Percentiles rank a stretch among this genome's conserved stretches.
Evolutionary conservation across 2,329 filamentous ascomycete species (phyloP).

Genomic region (Metarhizium sp.): DNA sequence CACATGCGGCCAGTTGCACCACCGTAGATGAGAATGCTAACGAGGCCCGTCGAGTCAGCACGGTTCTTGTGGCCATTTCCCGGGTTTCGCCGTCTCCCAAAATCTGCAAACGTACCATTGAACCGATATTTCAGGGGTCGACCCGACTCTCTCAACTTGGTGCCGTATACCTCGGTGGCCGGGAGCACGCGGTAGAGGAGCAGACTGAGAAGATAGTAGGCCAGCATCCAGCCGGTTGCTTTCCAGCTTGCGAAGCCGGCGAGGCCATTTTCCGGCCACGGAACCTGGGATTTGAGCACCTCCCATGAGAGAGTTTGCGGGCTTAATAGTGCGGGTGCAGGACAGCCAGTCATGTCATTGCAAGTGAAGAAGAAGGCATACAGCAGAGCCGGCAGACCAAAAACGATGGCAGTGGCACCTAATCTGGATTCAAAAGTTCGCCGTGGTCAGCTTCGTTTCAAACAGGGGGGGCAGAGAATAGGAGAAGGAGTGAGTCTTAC

Average conservation of each 20-base stretch:
- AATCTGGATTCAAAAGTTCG: slow-evolving; percentile 34
- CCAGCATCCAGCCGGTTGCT: slow-evolving; percentile 56
- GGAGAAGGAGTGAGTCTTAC: slow-evolving; percentile 11
- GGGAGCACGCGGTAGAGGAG: slow-evolving; percentile 66
- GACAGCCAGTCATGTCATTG: slow-evolving; percentile 83
- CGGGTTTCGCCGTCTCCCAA: background rate
- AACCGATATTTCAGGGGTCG: slow-evolving; percentile 71
- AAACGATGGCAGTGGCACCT: slow-evolving; percentile 64
- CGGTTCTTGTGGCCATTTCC: too few relatives aligned
- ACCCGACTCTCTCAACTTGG: slow-evolving; percentile 52
- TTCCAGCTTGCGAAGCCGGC: slow-evolving; percentile 56
- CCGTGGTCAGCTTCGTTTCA: background rate
- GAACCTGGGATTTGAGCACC: slow-evolving; percentile 62
- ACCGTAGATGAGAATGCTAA: slow-evolving; percentile 64
- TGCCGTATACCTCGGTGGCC: slow-evolving; percentile 58
- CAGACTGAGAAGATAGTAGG: slow-evolving; percentile 67
- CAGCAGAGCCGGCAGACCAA: slow-evolving; percentile 65
- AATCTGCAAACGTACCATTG: slow-evolving; percentile 41
- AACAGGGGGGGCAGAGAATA: background rate
- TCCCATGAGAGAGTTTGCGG: slow-evolving; percentile 59
- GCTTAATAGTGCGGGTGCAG: slow-evolving; percentile 63
- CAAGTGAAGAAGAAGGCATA: slow-evolving; percentile 71
- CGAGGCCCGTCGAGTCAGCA: background rate
- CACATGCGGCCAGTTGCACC: slow-evolving; percentile 56
- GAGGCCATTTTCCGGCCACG: slow-evolving; percentile 64